Evolutionary conservation across 495 filamentous ascomycete species (phyloP).

Genomic region (Collariella sp.): DNA sequence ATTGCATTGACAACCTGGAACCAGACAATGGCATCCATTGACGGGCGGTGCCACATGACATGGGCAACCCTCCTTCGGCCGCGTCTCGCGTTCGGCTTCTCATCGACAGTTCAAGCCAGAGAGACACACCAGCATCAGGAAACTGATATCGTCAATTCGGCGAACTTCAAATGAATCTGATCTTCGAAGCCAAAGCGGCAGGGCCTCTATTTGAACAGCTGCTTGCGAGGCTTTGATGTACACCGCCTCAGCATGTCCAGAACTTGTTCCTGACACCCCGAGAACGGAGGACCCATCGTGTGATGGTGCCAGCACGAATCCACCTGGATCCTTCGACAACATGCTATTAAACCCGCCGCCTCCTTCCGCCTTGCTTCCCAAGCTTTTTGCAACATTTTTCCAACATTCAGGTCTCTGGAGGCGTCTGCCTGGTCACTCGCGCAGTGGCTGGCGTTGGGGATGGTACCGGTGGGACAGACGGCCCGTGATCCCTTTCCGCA

Average conservation of each 20-base stretch:
- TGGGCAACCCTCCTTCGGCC: neutral
- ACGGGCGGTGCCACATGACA: slow-evolving; percentile 23
- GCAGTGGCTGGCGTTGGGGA: slow-evolving; percentile 7
- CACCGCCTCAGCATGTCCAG: too few relatives aligned
- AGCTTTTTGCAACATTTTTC: slow-evolving; percentile 23
- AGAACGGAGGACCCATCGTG: too few relatives aligned
- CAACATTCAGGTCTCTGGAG: slow-evolving; percentile 3
- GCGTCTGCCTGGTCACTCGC: slow-evolving; percentile 5
- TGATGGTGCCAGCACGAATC: too few relatives aligned
- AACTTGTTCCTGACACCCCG: too few relatives aligned
- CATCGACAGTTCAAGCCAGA: slow-evolving; percentile 5
- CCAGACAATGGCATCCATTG: slow-evolving; percentile 13
- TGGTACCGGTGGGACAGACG: slow-evolving; percentile 17
- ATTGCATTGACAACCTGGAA: slow-evolving; percentile 23
- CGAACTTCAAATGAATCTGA: slow-evolving; percentile 23
- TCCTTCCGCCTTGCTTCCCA: neutral
- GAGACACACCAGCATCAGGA: slow-evolving; percentile 20
- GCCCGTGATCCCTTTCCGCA: slow-evolving; percentile 17
- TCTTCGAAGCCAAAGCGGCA: slow-evolving; percentile 19
- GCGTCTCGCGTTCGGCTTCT: neutral
- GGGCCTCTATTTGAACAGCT: neutral
- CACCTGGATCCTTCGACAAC: too few relatives aligned
- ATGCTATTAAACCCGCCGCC: slow-evolving; percentile 10
- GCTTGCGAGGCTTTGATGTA: too few relatives aligned
- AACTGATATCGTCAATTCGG: slow-evolving; percentile 25